Base-by-base conservation (phyloP, 108 stramenopile genomes). In the Chaetoceros tenuissimus region DNA sequence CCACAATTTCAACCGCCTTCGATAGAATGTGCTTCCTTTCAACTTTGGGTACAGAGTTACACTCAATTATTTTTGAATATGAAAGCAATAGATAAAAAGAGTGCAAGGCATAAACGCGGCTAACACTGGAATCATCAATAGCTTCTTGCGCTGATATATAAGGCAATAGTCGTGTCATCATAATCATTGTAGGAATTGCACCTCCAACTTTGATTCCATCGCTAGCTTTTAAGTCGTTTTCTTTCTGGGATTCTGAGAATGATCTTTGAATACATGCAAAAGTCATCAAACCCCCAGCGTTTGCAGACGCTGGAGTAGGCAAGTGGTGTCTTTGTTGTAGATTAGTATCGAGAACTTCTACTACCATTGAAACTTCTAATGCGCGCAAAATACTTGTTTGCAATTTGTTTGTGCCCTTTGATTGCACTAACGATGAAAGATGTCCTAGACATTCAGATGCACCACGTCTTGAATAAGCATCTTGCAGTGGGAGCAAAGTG, bases 191-290 rank as follows among this genome's bases (percentile, higher is more conserved):
- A 20, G 67, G 44, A 45, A 77, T 65, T 26, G 67, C 62, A 13
- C 47, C 2, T 48, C 30, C 63, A 69, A 51, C 67, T 60, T 27
- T 47, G 52, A 30, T 66, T 31, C 34, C 64, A 51, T 53, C 67
- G 68, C 26, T 25, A 28, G 28, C 28, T 25, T 60, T 57, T 54
- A 24, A 63, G 3, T 56, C 46, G 55, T 73, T 71, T 51, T 57
- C 29, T 55, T 51, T 40, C 46, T 44, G 63, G 57, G 50, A 84
- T 77, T 7, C 52, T 64, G 21, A 66, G 54, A 3, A 51, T 1
- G 77, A 80, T 48, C 90, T 69, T 48, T 92, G 86, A 51, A 92
- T 84, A 46, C 86, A 88, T 31, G 78, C 87, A 24, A 88, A 56
- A 40, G 87, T 72, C 8, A 92, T 64, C 40, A 88, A 53, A 28